These are phyloP conservation scores for Hypomyces perniciosus DNA, from an alignment of 2,329 filamentous ascomycete species.

Conservation along the genomic window DNA sequence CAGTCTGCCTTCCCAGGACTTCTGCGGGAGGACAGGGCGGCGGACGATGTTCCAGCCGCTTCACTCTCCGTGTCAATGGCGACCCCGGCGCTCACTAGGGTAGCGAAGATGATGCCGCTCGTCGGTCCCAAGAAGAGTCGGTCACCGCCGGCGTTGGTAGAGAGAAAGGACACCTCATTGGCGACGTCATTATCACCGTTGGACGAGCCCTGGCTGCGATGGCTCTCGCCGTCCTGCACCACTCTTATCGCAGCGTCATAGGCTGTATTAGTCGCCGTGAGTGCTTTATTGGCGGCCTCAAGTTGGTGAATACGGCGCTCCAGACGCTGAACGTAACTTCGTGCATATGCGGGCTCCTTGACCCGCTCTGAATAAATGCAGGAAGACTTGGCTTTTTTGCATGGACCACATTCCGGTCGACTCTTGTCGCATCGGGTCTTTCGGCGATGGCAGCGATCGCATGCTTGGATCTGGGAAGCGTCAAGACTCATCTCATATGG, in stretches of 20 bases:
- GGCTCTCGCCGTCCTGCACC: background rate
- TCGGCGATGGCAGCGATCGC: constrained; percentile 35
- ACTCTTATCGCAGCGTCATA: constrained; percentile 11
- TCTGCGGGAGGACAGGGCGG: constrained; percentile 3
- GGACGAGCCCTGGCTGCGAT: constrained; percentile 6
- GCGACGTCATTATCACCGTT: constrained; percentile 24
- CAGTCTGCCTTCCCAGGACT: constrained; percentile 11
- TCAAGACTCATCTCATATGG: constrained; percentile 2
- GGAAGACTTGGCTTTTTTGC: constrained; percentile 25
- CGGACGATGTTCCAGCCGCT: constrained; percentile 12
- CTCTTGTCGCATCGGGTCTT: constrained; percentile 37
- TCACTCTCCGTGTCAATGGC: constrained; percentile 11
- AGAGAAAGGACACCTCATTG: constrained; percentile 38
- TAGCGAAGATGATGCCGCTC: constrained; percentile 36
- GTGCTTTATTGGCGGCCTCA: constrained; percentile 24
- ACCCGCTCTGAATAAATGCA: constrained; percentile 29
- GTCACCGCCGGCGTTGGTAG: constrained; percentile 36
- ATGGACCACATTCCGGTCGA: constrained; percentile 31
- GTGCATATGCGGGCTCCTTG: constrained; percentile 23
- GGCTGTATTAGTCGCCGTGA: constrained; percentile 15
- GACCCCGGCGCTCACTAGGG: constrained; percentile 22
- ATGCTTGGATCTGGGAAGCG: constrained; percentile 20
- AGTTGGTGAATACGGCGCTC: constrained; percentile 29
- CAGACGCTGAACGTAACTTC: constrained; percentile 29
- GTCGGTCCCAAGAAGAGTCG: constrained; percentile 36